A percentile compares a stretch with the other conserved stretches of the same genome.
These are phyloP conservation scores for Phytophthora pseudosyringae DNA, from an alignment of 352 stramenopile species.

Conservation along the genomic window DNA sequence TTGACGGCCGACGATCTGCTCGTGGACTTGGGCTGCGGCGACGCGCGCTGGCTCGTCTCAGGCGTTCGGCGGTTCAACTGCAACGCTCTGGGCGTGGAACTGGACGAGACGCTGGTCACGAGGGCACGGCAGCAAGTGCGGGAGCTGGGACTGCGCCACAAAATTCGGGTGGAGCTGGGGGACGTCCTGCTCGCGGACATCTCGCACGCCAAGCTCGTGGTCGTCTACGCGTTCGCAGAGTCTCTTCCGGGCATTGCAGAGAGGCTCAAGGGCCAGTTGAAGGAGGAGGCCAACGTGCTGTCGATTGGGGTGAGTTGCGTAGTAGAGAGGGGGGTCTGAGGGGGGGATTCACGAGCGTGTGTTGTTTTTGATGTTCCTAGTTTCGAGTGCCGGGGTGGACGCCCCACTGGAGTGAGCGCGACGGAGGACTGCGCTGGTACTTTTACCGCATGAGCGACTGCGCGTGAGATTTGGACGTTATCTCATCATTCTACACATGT, in stretches of 20 bases:
- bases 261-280: slow-evolving; percentile 52
- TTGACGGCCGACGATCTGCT: slow-evolving; percentile 59
- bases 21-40: slow-evolving; percentile 84
- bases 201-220: slow-evolving; percentile 61
- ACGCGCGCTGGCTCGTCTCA: slow-evolving; percentile 80
- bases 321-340: background rate
- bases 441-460: slow-evolving; percentile 64
- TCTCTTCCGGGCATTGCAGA: slow-evolving; percentile 70
- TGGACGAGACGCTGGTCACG: slow-evolving; percentile 62
- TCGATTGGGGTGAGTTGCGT: slow-evolving; percentile 70
- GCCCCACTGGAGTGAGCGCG: slow-evolving; percentile 54
- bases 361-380: slow-evolving; percentile 48
- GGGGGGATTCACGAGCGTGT: background rate
- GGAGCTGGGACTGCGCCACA: slow-evolving; percentile 31
- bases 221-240: slow-evolving; percentile 87
- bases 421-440: slow-evolving; percentile 74
- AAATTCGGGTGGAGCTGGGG: slow-evolving; percentile 54
- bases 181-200: slow-evolving; percentile 71
- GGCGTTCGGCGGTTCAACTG: slow-evolving; percentile 66
- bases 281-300: slow-evolving; percentile 51
- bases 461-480: slow-evolving; percentile 3
- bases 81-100: slow-evolving; percentile 72
- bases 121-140: slow-evolving; percentile 38
- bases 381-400: slow-evolving; percentile 82
- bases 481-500: slow-evolving; percentile 7